phyloP scores from a whole-genome alignment of 78 protist species.

The Dictyostelium brefeldianum region DNA sequence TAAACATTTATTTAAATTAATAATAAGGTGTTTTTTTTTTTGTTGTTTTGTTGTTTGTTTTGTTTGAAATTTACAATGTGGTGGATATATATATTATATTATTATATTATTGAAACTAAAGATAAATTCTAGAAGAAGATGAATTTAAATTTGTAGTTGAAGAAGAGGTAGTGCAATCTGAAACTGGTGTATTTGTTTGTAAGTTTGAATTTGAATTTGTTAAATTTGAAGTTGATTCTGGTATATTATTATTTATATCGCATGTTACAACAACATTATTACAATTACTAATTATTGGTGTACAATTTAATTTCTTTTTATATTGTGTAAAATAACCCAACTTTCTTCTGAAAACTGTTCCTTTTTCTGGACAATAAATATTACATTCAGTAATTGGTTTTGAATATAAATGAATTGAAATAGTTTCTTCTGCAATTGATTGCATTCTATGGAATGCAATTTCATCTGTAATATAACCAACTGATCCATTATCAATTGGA shows the following conservation, averaged over 20 bases:
- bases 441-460: conserved; percentile 78
- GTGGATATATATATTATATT: no score
- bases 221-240: background rate
- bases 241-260: no score
- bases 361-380: conserved; percentile 75
- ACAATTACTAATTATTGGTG: background rate
- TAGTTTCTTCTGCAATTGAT: conserved; percentile 24
- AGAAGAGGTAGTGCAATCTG: background rate
- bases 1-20: no score
- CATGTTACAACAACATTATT: no score
- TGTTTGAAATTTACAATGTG: no score
- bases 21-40: no score
- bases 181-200: background rate
- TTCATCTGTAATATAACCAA: conserved; percentile 82
- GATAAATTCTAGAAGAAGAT: background rate
- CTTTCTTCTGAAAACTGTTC: conserved; percentile 65
- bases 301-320: conserved; percentile 33
- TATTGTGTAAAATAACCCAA: conserved; percentile 75
- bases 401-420: conserved; percentile 78
- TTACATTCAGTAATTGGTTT: conserved; percentile 82
- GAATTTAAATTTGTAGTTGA: background rate
- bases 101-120: no score
- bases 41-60: no score
- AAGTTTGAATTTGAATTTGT: background rate
- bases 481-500: conserved; percentile 73